phyloP scores from a whole-genome alignment of 1,284 basidiomycete species.

The Neonothopanus nambi region DNA sequence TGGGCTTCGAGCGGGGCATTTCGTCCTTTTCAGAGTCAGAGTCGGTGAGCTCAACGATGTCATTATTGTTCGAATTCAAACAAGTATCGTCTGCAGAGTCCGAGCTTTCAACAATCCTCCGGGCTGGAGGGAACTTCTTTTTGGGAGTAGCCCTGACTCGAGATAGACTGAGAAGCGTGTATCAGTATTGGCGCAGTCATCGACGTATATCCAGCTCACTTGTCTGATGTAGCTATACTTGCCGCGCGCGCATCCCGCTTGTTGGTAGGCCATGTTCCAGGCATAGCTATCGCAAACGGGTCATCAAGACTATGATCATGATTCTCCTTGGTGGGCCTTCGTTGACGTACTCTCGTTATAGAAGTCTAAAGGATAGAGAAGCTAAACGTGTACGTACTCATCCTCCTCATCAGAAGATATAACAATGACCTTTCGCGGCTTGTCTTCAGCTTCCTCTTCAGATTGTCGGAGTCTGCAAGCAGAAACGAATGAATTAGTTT shows the following conservation, averaged over 20 bases:
- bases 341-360: not conserved
- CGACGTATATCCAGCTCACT: not conserved
- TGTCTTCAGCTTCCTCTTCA: not conserved
- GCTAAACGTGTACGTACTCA: not conserved
- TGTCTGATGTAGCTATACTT: not conserved
- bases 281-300: not conserved
- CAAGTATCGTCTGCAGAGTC: slow-evolving; percentile 30
- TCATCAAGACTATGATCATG: not conserved
- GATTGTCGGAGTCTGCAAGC: not conserved
- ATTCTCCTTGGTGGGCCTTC: not conserved
- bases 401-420: slow-evolving; percentile 15
- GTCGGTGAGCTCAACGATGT: slow-evolving; percentile 6
- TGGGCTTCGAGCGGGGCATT: not conserved
- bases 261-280: slow-evolving; percentile 1
- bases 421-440: not conserved
- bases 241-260: not conserved
- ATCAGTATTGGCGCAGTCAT: not conserved
- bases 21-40: not conserved
- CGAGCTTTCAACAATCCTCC: slow-evolving; percentile 37
- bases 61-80: not conserved
- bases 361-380: not conserved
- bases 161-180: not conserved
- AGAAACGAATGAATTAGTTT: not conserved
- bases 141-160: slow-evolving; percentile 4
- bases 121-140: slow-evolving; percentile 21